phyloP scores from a whole-genome alignment of 352 stramenopile species.

The Globisporangium radiosum region DNA sequence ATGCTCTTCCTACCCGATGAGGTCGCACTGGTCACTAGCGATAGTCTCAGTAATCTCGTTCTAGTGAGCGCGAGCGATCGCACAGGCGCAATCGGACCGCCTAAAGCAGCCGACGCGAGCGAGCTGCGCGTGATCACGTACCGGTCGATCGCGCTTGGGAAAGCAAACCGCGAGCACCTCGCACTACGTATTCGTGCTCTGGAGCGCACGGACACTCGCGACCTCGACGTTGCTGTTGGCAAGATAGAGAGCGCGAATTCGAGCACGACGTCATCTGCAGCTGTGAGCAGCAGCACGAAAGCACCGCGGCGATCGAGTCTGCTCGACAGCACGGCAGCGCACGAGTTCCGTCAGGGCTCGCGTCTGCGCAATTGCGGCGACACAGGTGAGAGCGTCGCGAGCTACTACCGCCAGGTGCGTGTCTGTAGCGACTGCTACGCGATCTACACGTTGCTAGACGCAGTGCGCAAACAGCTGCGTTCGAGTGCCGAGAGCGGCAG shows the following conservation, averaged over 20 bases:
- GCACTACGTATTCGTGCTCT: constrained; percentile 10
- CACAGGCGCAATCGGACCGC: constrained; percentile 6
- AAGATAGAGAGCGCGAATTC: background rate
- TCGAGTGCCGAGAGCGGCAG: no score
- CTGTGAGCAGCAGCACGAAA: background rate
- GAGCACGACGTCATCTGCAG: background rate
- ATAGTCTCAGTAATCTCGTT: constrained; percentile 31
- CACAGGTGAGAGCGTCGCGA: constrained; percentile 44
- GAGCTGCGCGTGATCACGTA: constrained; percentile 63
- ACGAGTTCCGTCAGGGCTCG: constrained; percentile 44
- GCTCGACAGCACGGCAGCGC: constrained; percentile 39
- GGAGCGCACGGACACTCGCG: background rate
- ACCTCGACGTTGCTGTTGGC: background rate
- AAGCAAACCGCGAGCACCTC: constrained; percentile 46
- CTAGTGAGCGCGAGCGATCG: background rate
- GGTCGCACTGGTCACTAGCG: constrained; percentile 25
- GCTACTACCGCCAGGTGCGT: constrained; percentile 78
- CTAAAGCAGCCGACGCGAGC: constrained; percentile 3
- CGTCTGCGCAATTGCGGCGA: constrained; percentile 44
- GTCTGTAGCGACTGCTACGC: constrained; percentile 84
- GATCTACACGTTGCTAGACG: constrained; percentile 83
- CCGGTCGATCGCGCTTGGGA: constrained; percentile 72
- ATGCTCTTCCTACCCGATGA: constrained; percentile 52
- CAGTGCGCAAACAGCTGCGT: constrained; percentile 23
- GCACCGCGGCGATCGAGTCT: constrained; percentile 22